Conservation (phyloP, 1,284 basidiomycete species). For the Marasmius sp. region DNA sequence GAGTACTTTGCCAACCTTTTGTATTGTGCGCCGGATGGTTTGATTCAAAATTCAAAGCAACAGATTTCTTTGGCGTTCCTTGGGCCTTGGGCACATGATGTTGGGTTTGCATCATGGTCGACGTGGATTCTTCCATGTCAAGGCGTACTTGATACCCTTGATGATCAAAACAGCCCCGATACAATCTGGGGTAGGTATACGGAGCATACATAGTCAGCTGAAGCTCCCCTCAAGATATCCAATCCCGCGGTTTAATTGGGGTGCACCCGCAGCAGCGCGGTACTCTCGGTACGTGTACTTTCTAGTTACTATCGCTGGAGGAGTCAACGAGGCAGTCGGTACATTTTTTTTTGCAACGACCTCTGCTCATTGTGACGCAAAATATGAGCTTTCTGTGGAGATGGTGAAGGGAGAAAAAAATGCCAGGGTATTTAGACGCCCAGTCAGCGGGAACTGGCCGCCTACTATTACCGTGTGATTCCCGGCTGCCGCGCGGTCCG, state of each 20-base stretch:
- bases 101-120: background rate
- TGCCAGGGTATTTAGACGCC: background rate
- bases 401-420: background rate
- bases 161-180: background rate
- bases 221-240: background rate
- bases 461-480: background rate
- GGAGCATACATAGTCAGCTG: background rate
- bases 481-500: background rate
- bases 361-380: too few species aligned
- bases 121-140: background rate
- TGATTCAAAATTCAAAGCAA: too few species aligned
- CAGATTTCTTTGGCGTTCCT: too few species aligned
- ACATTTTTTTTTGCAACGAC: too few species aligned
- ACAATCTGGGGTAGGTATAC: background rate
- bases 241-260: background rate
- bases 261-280: background rate
- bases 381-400: too few species aligned
- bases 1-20: too few species aligned
- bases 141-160: background rate
- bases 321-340: too few species aligned
- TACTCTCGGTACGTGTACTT: background rate
- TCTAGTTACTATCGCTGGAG: background rate
- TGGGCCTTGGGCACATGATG: too few species aligned
- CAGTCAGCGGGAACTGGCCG: background rate
- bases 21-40: too few species aligned